These are phyloP conservation scores for Lipomyces sp. DNA, from an alignment of 805 yeast genomes.

Conservation along the genomic window DNA sequence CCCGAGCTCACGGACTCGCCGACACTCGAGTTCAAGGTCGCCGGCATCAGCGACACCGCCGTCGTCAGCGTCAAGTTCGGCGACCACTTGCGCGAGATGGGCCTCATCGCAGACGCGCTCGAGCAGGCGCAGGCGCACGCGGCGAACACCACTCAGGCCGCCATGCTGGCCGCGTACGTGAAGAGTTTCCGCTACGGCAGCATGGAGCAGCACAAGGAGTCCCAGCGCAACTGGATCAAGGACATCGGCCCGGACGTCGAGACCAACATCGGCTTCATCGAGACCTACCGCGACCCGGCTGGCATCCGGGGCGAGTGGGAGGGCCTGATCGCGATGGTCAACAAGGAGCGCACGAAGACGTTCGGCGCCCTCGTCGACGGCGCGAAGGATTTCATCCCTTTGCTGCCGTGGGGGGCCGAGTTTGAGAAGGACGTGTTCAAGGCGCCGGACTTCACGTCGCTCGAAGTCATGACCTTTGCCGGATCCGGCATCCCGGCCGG, in stretches of 20 bases:
- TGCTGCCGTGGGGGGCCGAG: conserved; percentile 72
- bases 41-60: conserved; percentile 43
- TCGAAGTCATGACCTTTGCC: conserved; percentile 85
- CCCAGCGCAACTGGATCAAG: conserved; percentile 85
- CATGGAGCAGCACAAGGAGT: conserved; percentile 76
- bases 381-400: conserved; percentile 61
- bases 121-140: conserved; percentile 56
- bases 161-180: conserved; percentile 64
- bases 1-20: conserved; percentile 13
- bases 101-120: conserved; percentile 54
- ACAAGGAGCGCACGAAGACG: conserved; percentile 79
- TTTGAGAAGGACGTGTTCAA: conserved; percentile 83
- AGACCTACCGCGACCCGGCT: conserved; percentile 87
- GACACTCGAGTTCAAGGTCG: conserved; percentile 39
- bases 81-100: conserved; percentile 69
- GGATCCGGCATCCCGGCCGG: conserved; percentile 93
- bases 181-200: conserved; percentile 77
- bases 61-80: conserved; percentile 62
- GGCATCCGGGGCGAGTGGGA: conserved; percentile 95
- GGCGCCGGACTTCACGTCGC: conserved; percentile 88
- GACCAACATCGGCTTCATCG: conserved; percentile 86
- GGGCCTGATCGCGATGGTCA: conserved; percentile 85
- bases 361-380: conserved; percentile 64
- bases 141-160: conserved; percentile 68
- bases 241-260: conserved; percentile 76